Evolutionary conservation across 2,329 filamentous ascomycete genomes (phyloP).

Genomic region (Didymella arachidicola): DNA sequence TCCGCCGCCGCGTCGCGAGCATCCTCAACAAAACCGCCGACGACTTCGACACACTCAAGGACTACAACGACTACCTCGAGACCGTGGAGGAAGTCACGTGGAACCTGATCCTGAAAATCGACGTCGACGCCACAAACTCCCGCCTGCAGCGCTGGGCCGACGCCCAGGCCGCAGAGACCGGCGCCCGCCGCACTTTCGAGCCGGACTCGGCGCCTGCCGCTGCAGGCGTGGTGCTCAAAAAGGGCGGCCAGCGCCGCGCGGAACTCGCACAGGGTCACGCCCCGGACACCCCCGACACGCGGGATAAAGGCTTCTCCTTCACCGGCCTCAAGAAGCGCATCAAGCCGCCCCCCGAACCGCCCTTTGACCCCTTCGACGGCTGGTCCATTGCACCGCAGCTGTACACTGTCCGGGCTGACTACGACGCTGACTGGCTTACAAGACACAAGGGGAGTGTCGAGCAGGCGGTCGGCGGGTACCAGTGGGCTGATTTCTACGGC

Average conservation of each 20-base stretch:
- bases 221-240: slow-evolving; percentile 61
- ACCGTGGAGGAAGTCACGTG: slow-evolving; percentile 89
- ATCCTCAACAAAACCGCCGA: slow-evolving; percentile 90
- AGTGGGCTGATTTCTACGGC: slow-evolving; percentile 79
- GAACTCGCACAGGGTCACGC: slow-evolving; percentile 7
- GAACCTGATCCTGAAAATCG: slow-evolving; percentile 78
- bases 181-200: slow-evolving; percentile 49
- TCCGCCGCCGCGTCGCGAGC: slow-evolving; percentile 75
- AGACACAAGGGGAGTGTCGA: slow-evolving; percentile 69
- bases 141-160: slow-evolving; percentile 74
- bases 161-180: slow-evolving; percentile 67
- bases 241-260: slow-evolving; percentile 69
- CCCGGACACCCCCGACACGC: slow-evolving; percentile 34
- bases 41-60: slow-evolving; percentile 84
- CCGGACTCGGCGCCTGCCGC: slow-evolving; percentile 26
- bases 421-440: slow-evolving; percentile 78
- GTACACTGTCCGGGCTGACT: slow-evolving; percentile 72
- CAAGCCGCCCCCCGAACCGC: slow-evolving; percentile 69
- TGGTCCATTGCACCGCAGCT: slow-evolving; percentile 70
- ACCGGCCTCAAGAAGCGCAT: slow-evolving; percentile 77
- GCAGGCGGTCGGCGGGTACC: slow-evolving; percentile 82
- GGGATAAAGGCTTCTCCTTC: slow-evolving; percentile 64
- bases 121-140: slow-evolving; percentile 69
- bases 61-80: slow-evolving; percentile 95
- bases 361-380: slow-evolving; percentile 90